Base-by-base conservation (phyloP, 2,329 filamentous ascomycete species). In the Coniochaeta pulveracea region DNA sequence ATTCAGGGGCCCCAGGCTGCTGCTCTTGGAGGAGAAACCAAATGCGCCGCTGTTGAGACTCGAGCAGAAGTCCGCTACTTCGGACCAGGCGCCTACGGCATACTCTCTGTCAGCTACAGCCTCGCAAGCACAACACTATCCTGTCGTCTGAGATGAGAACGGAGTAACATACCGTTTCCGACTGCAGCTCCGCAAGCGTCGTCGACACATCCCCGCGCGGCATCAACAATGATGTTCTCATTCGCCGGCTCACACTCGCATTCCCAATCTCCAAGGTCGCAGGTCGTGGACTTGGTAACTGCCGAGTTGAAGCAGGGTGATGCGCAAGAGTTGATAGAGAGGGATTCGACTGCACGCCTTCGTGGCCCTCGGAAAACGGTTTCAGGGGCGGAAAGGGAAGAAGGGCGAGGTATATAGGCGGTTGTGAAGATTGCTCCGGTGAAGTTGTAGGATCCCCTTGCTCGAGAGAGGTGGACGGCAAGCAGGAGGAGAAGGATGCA, bases 211-310 rank as follows among this genome's bases (percentile, higher is more conserved):
- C 9, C 3, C 5, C 12, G 12, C 7, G 40, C 36, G 4, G 11
- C 36, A 10, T 19, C 16, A 19, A 23, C 19, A 14, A 42, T 37
- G 16, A 23, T 30, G 12, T 26, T 4, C 1, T 22, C 37, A 10
- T 40, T 42, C 18, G 10, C 19, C 21, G 10, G 14, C 22, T 30
- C 6, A 35, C 40, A 42, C 31, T 26, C 36, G 30, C 40, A 42
- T 10, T 18, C 29, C 11, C 28, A n/a, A 19, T 42, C 40, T 22
- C 10, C 23, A 11, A 31, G 11, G 10, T 29, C n/a, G 30, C 40
- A 42, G 11, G 36, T 32, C 10, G 37, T 38, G 19, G 37, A 37
- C 10, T 40, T 35, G n/a, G 26, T 31, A 18, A 42, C n/a, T 9
- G 36, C 40, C 28, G 32, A 34, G 8, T 19, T 29, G 18, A 40